Evolutionary conservation across 2,329 filamentous ascomycete genomes (phyloP).

Genomic region (Fusarium phyllophilum): DNA sequence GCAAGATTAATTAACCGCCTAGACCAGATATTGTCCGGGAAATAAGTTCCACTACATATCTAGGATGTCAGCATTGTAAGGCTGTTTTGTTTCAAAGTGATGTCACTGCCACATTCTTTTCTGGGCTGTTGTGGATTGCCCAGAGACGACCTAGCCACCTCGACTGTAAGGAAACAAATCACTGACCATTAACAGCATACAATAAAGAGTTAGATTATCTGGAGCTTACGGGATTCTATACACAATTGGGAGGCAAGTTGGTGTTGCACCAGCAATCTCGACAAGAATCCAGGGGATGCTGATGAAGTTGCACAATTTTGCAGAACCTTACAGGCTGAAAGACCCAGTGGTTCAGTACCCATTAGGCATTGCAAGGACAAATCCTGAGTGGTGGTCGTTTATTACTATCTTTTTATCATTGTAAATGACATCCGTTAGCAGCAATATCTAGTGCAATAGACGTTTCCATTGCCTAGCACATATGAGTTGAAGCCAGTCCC

Average conservation of each 20-base stretch:
- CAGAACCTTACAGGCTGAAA: too few species aligned
- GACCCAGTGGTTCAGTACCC: too few species aligned
- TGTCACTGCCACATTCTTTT: background rate
- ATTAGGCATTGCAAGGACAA: too few species aligned
- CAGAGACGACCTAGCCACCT: rapidly evolving
- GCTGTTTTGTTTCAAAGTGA: background rate
- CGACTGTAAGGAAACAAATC: background rate
- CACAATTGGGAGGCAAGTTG: rapidly evolving
- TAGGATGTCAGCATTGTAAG: background rate
- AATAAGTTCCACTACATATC: background rate
- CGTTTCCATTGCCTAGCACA: rapidly evolving
- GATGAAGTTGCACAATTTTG: background rate
- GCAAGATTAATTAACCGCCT: background rate
- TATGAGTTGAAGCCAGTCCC: rapidly evolving
- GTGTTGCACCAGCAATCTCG: background rate
- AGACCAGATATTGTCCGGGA: background rate
- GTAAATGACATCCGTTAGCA: rapidly evolving
- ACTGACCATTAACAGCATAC: too few species aligned
- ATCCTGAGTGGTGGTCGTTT: too few species aligned
- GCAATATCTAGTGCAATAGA: too few species aligned
- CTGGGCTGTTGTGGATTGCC: too few species aligned
- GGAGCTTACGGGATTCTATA: rapidly evolving
- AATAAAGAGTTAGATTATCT: rapidly evolving
- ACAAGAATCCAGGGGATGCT: background rate
- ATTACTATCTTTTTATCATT: background rate